Conservation (phyloP, 495 filamentous ascomycete species). For the Monascus purpureus region DNA sequence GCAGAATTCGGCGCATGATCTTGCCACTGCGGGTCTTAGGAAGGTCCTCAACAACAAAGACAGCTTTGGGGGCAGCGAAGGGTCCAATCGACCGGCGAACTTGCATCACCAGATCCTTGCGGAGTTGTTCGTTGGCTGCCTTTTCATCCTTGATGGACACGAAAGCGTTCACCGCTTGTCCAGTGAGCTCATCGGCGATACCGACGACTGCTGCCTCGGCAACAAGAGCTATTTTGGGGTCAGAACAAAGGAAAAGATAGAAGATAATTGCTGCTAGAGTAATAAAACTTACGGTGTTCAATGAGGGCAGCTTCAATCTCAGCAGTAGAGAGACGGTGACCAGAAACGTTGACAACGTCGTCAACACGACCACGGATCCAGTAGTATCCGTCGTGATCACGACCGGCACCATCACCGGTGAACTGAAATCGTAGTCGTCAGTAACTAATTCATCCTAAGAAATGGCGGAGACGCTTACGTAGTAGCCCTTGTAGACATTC, state of each 20-base stretch:
- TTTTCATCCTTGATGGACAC: constrained; percentile 82
- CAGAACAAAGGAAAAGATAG: not conserved
- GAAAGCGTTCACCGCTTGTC: constrained; percentile 95
- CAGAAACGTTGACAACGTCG: constrained; percentile 95
- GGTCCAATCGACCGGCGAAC: constrained; percentile 95
- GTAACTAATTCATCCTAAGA: constrained; percentile 4
- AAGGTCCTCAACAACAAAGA: constrained; percentile 79
- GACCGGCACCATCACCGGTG: constrained; percentile 93
- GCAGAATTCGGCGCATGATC: constrained; percentile 95
- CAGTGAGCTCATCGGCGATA: constrained; percentile 81
- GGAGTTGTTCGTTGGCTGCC: constrained; percentile 64
- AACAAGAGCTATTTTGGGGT: constrained; percentile 39
- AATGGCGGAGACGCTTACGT: constrained; percentile 44
- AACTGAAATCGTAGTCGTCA: constrained; percentile 46
- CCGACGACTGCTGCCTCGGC: constrained; percentile 95
- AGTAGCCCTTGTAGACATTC: constrained; percentile 96
- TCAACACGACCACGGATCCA: constrained; percentile 99
- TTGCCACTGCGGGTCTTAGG: constrained; percentile 96
- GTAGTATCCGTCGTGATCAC: constrained; percentile 98
- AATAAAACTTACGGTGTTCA: constrained; percentile 54
- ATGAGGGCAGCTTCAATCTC: constrained; percentile 96
- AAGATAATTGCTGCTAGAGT: no score
- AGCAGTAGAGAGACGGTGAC: constrained; percentile 89
- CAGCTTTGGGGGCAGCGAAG: constrained; percentile 89
- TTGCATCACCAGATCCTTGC: constrained; percentile 86